A percentile compares a stretch with the other conserved stretches of the same genome.
These are phyloP conservation scores for Starmerella vaccinii DNA, from an alignment of 805 yeast genomes.

Conservation along the genomic window DNA sequence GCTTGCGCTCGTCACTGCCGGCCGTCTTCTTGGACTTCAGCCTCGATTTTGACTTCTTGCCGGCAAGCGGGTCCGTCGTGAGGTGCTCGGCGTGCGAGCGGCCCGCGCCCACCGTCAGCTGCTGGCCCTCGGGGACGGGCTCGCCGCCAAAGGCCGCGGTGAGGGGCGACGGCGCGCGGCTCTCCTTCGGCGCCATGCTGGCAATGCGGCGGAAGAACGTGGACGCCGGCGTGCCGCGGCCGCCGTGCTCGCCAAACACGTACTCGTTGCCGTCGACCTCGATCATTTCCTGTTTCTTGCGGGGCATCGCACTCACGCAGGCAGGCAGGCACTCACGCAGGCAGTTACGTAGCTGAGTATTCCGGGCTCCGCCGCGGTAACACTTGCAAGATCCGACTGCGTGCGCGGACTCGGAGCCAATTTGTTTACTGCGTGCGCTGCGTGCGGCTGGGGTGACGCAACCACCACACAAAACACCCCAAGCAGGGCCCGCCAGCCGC, in stretches of 20 bases:
- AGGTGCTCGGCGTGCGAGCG: conserved; percentile 42
- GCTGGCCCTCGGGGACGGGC: conserved; percentile 28
- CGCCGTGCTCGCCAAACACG: conserved; percentile 59
- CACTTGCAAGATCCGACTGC: background rate
- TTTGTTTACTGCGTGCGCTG: background rate
- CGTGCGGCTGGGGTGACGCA: background rate
- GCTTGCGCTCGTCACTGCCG: background rate
- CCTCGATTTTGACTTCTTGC: conserved; percentile 5
- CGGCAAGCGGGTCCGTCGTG: conserved; percentile 3
- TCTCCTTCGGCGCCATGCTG: conserved; percentile 18
- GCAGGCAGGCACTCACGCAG: too few species aligned
- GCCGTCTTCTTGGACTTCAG: conserved; percentile 7
- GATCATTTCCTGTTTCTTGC: conserved; percentile 22
- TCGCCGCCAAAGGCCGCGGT: too few species aligned
- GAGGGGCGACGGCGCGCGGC: conserved; percentile 7
- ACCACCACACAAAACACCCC: background rate
- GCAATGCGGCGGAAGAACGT: conserved; percentile 38
- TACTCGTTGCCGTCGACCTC: conserved; percentile 38
- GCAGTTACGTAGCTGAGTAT: too few species aligned
- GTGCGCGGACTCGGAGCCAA: background rate
- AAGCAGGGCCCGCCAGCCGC: background rate
- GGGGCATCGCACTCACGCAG: conserved; percentile 15
- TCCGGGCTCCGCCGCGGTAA: too few species aligned
- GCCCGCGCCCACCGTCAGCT: conserved; percentile 42
- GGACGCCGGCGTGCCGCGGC: conserved; percentile 50